These are phyloP conservation scores for Suillus clintonianus DNA, from an alignment of 768 basidiomycete genomes.

Conservation along the genomic window DNA sequence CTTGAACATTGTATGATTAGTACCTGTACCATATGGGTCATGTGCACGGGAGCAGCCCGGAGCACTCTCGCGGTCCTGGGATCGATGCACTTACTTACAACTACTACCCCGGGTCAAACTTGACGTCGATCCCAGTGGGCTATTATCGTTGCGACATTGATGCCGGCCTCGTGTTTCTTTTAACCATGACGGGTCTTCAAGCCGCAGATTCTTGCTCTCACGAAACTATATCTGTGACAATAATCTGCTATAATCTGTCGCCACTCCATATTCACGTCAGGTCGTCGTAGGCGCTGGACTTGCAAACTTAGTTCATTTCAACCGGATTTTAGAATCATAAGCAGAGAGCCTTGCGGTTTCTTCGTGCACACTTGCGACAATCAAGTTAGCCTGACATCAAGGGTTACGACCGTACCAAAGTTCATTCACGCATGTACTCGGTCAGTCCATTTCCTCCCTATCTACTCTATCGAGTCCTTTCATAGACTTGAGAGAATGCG, in stretches of 20 bases:
- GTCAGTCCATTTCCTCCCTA: not conserved
- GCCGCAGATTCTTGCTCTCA: not conserved
- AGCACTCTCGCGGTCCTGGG: not conserved
- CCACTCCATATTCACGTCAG: not conserved
- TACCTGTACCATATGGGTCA: not conserved
- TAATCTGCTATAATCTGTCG: too few species aligned
- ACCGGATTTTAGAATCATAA: not conserved
- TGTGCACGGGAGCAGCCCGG: not conserved
- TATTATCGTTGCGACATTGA: not conserved
- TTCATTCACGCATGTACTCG: not conserved
- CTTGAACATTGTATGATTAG: not conserved
- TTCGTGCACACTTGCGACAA: not conserved
- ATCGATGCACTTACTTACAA: not conserved
- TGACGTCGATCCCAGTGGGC: not conserved
- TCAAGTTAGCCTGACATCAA: not conserved
- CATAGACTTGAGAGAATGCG: not conserved
- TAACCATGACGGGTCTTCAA: not conserved
- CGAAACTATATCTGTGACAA: not conserved
- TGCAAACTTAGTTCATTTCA: not conserved
- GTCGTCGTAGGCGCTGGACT: not conserved
- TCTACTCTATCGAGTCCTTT: not conserved
- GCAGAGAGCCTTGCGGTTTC: not conserved
- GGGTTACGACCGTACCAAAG: not conserved
- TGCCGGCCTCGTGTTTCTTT: not conserved
- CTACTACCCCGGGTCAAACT: not conserved